Conservation (phyloP, 768 basidiomycete species). For the Asterophora lycoperdoides region DNA sequence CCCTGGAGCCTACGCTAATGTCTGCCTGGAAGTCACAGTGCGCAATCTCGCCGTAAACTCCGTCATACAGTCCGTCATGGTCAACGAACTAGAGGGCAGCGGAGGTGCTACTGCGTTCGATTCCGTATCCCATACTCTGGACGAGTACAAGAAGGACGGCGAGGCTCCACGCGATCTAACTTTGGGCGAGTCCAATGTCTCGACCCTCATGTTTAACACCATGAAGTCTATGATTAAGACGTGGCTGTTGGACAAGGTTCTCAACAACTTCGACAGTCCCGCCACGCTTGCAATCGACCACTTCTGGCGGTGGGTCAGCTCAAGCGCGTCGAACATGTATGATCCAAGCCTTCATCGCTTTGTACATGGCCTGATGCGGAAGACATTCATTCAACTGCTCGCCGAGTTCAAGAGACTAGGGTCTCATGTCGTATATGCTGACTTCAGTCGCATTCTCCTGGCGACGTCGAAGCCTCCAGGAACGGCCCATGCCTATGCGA, state of each 20-base stretch:
- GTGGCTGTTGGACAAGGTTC: constrained; percentile 88
- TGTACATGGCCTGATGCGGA: constrained; percentile 93
- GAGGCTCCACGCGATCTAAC: constrained; percentile 68
- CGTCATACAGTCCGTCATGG: constrained; percentile 87
- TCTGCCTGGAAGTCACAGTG: constrained; percentile 85
- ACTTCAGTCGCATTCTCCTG: constrained; percentile 86
- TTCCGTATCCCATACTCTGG: constrained; percentile 84
- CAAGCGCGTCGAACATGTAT: constrained; percentile 79
- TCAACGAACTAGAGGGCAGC: constrained; percentile 96
- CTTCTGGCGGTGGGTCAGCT: constrained; percentile 97
- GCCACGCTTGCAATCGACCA: constrained; percentile 79
- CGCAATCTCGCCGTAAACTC: constrained; percentile 93
- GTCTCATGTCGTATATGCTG: constrained; percentile 89
- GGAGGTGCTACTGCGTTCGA: constrained; percentile 94
- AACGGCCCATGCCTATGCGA: constrained; percentile 92
- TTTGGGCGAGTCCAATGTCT: constrained; percentile 86
- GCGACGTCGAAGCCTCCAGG: constrained; percentile 95
- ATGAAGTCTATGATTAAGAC: constrained; percentile 84
- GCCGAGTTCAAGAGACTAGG: constrained; percentile 96
- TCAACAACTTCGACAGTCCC: constrained; percentile 58
- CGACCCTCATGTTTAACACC: constrained; percentile 79
- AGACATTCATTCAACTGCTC: constrained; percentile 94
- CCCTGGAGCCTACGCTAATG: constrained; percentile 88
- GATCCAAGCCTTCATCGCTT: constrained; percentile 93
- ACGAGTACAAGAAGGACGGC: constrained; percentile 78